Percentiles rank a stretch among this genome's conserved stretches.
phyloP scores from a whole-genome alignment of 1,284 basidiomycete genomes.

The Malassezia pachydermatis region DNA sequence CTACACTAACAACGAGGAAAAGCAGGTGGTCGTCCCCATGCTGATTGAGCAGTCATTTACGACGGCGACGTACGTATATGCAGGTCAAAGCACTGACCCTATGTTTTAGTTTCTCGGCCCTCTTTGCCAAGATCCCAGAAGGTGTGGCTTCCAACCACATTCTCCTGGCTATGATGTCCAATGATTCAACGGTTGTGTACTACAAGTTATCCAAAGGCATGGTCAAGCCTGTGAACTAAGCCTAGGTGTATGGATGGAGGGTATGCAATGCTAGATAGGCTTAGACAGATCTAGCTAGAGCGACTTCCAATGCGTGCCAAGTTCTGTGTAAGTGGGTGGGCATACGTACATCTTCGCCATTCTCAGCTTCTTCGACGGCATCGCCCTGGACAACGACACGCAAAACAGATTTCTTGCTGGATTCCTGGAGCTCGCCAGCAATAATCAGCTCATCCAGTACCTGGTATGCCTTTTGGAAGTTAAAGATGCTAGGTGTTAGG shows the following conservation, averaged over 20 bases:
- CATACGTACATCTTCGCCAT: conserved; percentile 45
- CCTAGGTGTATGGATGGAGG: conserved; percentile 1
- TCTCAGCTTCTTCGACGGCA: conserved; percentile 48
- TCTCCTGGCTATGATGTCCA: conserved; percentile 37
- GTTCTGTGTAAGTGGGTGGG: conserved; percentile 14
- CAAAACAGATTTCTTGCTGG: conserved; percentile 93
- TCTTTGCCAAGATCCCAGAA: conserved; percentile 20
- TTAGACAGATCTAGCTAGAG: conserved; percentile 18
- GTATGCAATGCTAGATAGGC: neutral
- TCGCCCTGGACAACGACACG: conserved; percentile 58
- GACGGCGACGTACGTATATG: conserved; percentile 4
- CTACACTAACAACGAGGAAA: too few species aligned
- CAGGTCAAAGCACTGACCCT: neutral
- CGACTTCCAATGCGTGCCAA: conserved; percentile 38
- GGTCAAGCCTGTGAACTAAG: conserved; percentile 42
- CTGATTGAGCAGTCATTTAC: conserved; percentile 11
- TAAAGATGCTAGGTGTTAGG: conserved; percentile 35
- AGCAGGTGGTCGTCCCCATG: conserved; percentile 13
- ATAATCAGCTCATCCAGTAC: conserved; percentile 89
- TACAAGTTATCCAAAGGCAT: conserved; percentile 37
- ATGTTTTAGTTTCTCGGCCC: conserved; percentile 19
- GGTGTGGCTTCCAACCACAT: conserved; percentile 23
- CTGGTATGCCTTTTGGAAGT: conserved; percentile 47
- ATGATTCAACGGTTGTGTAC: conserved; percentile 42
- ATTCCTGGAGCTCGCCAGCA: conserved; percentile 93